Evolutionary conservation across 345 rosid genomes (phyloP).

Genomic region (Bretschneidera sinensis): DNA sequence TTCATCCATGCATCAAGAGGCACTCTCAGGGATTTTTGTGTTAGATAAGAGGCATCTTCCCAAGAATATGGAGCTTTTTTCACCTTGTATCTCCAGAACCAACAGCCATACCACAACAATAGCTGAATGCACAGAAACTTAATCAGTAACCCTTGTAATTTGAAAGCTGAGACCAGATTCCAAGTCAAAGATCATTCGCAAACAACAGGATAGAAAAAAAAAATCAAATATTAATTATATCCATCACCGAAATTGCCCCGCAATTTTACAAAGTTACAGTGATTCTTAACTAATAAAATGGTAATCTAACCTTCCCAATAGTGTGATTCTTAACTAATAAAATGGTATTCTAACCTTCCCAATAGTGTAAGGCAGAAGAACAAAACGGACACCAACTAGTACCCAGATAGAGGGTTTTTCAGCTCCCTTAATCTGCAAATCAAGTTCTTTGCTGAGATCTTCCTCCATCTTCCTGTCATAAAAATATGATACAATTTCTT

Average conservation of each 20-base stretch:
- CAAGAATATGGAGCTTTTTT: slow-evolving; percentile 69
- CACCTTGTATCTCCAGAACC: slow-evolving; percentile 91
- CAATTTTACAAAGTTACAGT: background rate
- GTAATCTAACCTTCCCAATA: too few relatives aligned
- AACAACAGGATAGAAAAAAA: slow-evolving; percentile 4
- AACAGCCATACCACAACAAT: slow-evolving; percentile 55
- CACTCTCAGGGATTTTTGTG: slow-evolving; percentile 57
- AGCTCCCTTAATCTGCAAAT: slow-evolving; percentile 85
- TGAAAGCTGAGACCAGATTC: slow-evolving; percentile 3
- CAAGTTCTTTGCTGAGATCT: slow-evolving; percentile 91
- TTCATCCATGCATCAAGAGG: slow-evolving; percentile 68
- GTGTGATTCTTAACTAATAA: background rate
- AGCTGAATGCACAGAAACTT: slow-evolving; percentile 36
- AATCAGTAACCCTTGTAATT: slow-evolving; percentile 11
- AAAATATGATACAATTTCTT: background rate
- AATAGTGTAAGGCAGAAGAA: slow-evolving; percentile 74
- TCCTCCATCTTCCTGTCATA: slow-evolving; percentile 68
- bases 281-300: too few relatives aligned
- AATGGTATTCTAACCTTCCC: slow-evolving; percentile 48
- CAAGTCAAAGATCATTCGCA: background rate
- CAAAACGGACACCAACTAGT: slow-evolving; percentile 59
- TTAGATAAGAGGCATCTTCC: slow-evolving; percentile 84
- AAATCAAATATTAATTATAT: slow-evolving; percentile 1
- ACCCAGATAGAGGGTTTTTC: slow-evolving; percentile 75
- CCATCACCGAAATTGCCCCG: background rate